Percentiles rank a stretch among this genome's conserved stretches.
These are phyloP conservation scores for Nitzschia sp. DNA, from an alignment of 108 stramenopile species.

Conservation along the genomic window DNA sequence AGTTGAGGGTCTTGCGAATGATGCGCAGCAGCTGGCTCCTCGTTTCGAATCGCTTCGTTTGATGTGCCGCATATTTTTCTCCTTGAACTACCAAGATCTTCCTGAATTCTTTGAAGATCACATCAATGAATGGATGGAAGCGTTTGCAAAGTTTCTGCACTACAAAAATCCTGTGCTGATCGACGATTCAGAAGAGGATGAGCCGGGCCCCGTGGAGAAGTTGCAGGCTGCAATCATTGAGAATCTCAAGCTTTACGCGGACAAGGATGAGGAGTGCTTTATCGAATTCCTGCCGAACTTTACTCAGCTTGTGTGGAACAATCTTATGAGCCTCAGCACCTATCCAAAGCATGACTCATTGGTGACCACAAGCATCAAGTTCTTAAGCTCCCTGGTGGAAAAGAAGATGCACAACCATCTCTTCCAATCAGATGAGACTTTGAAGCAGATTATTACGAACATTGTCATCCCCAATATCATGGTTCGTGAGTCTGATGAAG, in stretches of 20 bases:
- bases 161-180: slow-evolving; percentile 85
- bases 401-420: slow-evolving; percentile 89
- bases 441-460: slow-evolving; percentile 86
- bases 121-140: slow-evolving; percentile 91
- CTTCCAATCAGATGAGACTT: slow-evolving; percentile 78
- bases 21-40: slow-evolving; percentile 45
- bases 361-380: slow-evolving; percentile 91
- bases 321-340: slow-evolving; percentile 72
- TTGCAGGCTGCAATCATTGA: slow-evolving; percentile 93
- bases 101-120: slow-evolving; percentile 99
- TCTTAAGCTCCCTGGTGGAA: slow-evolving; percentile 82
- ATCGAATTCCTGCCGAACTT: slow-evolving; percentile 77
- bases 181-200: slow-evolving; percentile 83
- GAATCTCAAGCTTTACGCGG: slow-evolving; percentile 89
- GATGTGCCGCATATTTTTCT: slow-evolving; percentile 91
- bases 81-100: slow-evolving; percentile 97
- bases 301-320: slow-evolving; percentile 86
- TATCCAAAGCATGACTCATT: slow-evolving; percentile 87
- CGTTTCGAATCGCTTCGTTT: slow-evolving; percentile 81
- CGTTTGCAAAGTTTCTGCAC: slow-evolving; percentile 85
- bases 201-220: slow-evolving; percentile 82
- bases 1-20: slow-evolving; percentile 56
- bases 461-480: slow-evolving; percentile 96
- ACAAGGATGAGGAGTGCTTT: slow-evolving; percentile 98
- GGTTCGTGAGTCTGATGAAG: slow-evolving; percentile 88